Evolutionary conservation across 768 basidiomycete genomes (phyloP).

Genomic region (Auriscalpium vulgare): DNA sequence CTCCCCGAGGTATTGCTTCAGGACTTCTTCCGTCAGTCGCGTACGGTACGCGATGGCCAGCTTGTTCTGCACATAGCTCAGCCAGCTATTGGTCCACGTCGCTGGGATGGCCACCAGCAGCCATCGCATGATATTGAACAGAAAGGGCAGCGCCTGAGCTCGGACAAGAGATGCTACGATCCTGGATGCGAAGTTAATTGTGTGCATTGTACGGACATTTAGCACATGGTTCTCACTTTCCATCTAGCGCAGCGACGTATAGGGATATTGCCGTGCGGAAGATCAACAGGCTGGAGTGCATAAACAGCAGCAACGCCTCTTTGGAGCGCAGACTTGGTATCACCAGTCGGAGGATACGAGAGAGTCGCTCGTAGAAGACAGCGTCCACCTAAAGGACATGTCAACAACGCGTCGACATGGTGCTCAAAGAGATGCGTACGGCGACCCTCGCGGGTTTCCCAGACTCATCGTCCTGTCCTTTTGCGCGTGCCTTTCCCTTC

Average conservation of each 20-base stretch:
- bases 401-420: neutral
- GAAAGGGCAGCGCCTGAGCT: constrained; percentile 69
- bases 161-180: constrained; percentile 95
- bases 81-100: constrained; percentile 89
- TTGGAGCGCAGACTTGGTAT: constrained; percentile 81
- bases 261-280: constrained; percentile 87
- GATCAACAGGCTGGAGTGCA: constrained; percentile 85
- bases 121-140: constrained; percentile 84
- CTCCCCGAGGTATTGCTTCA: constrained; percentile 78
- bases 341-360: constrained; percentile 73
- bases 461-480: constrained; percentile 21
- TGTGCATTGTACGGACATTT: constrained; percentile 1
- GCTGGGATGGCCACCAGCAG: constrained; percentile 87
- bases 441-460: constrained; percentile 57
- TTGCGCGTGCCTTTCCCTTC: constrained; percentile 30
- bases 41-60: constrained; percentile 85
- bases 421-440: constrained; percentile 32
- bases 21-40: constrained; percentile 74
- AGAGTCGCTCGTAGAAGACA: constrained; percentile 78
- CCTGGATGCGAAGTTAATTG: constrained; percentile 29
- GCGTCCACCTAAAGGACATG: constrained; percentile 65
- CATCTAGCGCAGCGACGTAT: constrained; percentile 91
- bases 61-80: constrained; percentile 91
- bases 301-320: constrained; percentile 77
- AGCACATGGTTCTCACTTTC: constrained; percentile 42